A percentile compares a stretch with the other conserved stretches of the same genome.
Conservation (phyloP, 2,329 filamentous ascomycete genomes). For the Pseudocercospora vitis region DNA sequence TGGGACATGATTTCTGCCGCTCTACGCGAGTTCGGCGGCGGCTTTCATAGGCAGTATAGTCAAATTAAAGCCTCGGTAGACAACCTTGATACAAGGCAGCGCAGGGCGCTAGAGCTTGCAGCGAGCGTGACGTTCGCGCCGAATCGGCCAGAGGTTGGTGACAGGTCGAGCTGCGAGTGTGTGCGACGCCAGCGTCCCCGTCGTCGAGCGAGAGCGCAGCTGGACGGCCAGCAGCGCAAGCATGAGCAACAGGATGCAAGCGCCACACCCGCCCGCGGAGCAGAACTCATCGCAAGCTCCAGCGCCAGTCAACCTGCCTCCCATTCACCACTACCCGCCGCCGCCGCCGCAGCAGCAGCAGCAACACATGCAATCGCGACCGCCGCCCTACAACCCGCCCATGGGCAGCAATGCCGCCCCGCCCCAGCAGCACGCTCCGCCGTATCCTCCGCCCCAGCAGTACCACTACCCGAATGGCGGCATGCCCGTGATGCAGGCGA, state of each 20-base stretch:
- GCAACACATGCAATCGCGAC: slow-evolving; percentile 28
- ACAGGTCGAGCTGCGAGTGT: slow-evolving; percentile 1
- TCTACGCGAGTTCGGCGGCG: not conserved
- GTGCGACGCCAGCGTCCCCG: not conserved
- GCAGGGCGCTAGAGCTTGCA: slow-evolving; percentile 6
- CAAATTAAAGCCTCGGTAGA: slow-evolving; percentile 5
- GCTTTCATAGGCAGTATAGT: not conserved
- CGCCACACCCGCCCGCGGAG: slow-evolving; percentile 18
- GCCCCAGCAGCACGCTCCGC: slow-evolving; percentile 24
- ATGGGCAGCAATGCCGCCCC: slow-evolving; percentile 25
- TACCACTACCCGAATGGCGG: slow-evolving; percentile 28
- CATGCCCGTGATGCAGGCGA: slow-evolving; percentile 29
- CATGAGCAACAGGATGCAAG: slow-evolving; percentile 12
- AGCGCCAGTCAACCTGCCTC: slow-evolving; percentile 23
- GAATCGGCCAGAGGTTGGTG: not conserved
- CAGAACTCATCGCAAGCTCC: slow-evolving; percentile 15
- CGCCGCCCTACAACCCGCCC: slow-evolving; percentile 26
- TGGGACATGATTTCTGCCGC: not conserved
- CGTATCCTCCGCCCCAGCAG: slow-evolving; percentile 29
- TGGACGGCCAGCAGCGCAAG: not conserved
- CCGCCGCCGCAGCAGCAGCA: too few species aligned
- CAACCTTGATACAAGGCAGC: slow-evolving; percentile 6
- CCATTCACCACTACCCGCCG: slow-evolving; percentile 32
- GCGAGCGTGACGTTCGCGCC: slow-evolving; percentile 8
- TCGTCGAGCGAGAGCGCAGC: slow-evolving; percentile 2